phyloP scores from a whole-genome alignment of 139 green algal species.

The Auxenochlorella pyrenoidosa region DNA sequence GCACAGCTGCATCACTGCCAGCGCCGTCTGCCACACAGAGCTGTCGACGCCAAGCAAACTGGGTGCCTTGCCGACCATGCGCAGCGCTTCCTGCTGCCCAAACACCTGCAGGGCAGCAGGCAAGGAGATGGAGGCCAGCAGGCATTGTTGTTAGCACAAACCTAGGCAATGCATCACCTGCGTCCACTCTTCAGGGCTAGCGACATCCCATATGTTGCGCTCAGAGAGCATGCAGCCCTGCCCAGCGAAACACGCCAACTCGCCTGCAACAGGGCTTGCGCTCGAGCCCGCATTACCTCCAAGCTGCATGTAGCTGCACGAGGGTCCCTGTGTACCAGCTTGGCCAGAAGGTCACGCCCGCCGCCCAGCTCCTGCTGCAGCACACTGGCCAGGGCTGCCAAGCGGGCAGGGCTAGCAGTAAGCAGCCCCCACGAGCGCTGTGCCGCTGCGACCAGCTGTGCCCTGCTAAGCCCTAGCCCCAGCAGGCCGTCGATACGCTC shows the following conservation, averaged over 20 bases:
- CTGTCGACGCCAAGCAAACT: not conserved
- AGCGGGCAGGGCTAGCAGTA: not conserved
- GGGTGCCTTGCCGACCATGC: not conserved
- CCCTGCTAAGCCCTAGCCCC: not conserved
- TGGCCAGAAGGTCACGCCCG: not conserved
- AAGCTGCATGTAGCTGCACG: not conserved
- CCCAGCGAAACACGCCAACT: not conserved
- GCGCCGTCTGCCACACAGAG: not conserved
- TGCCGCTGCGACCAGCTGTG: not conserved
- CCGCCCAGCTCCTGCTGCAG: slow-evolving; percentile 19
- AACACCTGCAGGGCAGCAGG: not conserved
- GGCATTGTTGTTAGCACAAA: not conserved
- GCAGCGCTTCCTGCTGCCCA: not conserved
- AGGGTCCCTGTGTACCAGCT: not conserved
- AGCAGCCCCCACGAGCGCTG: not conserved
- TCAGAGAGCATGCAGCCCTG: not conserved
- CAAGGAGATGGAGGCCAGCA: not conserved
- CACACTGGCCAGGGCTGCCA: not conserved
- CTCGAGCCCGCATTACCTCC: not conserved
- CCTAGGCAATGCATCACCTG: too few relatives aligned
- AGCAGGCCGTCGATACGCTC: not conserved
- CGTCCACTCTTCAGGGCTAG: too few relatives aligned
- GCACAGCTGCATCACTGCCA: not conserved
- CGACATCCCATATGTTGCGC: not conserved
- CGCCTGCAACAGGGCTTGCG: not conserved